Percentiles rank a stretch among this genome's conserved stretches.
Evolutionary conservation across 345 rosid species (phyloP).

Genomic region (Eucalyptus tenuipes): DNA sequence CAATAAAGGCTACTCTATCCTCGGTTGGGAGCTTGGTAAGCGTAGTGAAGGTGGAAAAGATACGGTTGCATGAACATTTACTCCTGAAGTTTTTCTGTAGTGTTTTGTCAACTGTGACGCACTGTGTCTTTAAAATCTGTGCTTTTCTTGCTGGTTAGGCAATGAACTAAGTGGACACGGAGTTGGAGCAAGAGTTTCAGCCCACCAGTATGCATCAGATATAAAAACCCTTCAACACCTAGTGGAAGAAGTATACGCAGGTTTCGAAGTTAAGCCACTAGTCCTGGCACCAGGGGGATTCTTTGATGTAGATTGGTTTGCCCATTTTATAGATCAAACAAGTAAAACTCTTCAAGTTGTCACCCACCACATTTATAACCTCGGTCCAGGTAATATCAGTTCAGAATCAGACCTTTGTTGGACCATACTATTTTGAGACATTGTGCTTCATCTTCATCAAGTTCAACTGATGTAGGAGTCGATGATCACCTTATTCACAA

Average conservation of each 20-base stretch:
- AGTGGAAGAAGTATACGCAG: constrained; percentile 8
- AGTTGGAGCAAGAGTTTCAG: constrained; percentile 20
- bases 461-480: constrained; percentile 9
- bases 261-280: constrained; percentile 21
- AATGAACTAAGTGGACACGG: constrained; percentile 40
- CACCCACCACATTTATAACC: constrained; percentile 58
- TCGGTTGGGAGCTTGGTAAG: constrained; percentile 51
- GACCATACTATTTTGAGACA: not conserved
- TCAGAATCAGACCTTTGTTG: not conserved
- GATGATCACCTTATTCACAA: constrained; percentile 25
- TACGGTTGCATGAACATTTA: not conserved
- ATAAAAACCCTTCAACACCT: constrained; percentile 3
- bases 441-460: not conserved
- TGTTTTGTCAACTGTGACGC: not conserved
- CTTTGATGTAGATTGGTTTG: constrained; percentile 27
- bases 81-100: not conserved
- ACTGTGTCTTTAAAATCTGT: not conserved
- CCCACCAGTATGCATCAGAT: constrained; percentile 34
- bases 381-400: constrained; percentile 29
- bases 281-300: constrained; percentile 46
- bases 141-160: constrained; percentile 3
- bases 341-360: constrained; percentile 27
- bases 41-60: not conserved
- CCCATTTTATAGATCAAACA: constrained; percentile 13
- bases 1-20: constrained; percentile 20